A percentile compares a stretch with the other conserved stretches of the same genome.
phyloP scores from a whole-genome alignment of 257 asterid genomes.

The Marsdenia floribunda region DNA sequence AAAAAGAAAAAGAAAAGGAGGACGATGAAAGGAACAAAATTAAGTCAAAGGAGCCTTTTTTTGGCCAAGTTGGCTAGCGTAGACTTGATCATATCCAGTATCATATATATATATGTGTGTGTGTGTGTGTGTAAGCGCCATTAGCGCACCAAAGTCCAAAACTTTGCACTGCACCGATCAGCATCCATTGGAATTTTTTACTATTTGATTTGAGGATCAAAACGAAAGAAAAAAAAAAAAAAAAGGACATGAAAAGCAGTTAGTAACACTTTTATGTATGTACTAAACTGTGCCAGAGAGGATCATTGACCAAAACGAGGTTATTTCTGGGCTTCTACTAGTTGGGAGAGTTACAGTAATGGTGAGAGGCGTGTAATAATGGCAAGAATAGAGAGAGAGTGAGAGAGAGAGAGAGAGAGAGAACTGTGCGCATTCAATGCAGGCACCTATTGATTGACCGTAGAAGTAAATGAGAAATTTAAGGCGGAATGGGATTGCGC shows the following conservation, averaged over 20 bases:
- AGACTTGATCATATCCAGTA: background rate
- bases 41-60: background rate
- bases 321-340: background rate
- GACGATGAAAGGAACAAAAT: background rate
- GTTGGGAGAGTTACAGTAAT: background rate
- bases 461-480: constrained; percentile 17
- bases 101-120: too few relatives aligned
- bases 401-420: background rate
- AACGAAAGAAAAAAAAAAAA: background rate
- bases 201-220: background rate
- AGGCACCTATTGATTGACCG: constrained; percentile 19
- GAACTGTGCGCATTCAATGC: constrained; percentile 15
- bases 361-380: background rate
- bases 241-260: background rate
- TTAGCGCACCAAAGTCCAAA: constrained; percentile 20
- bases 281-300: background rate
- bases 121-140: background rate
- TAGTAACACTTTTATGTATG: background rate
- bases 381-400: constrained; percentile 4
- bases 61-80: background rate
- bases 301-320: constrained; percentile 10
- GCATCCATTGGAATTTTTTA: background rate
- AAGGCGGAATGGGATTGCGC: constrained; percentile 8
- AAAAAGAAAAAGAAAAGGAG: too few relatives aligned
- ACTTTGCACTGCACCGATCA: constrained; percentile 3